Evolutionary conservation across 1,139 yeast genomes (phyloP), one percentile per base, ranked within the genome.

Genomic region (Yamadazyma blattariae): DNA sequence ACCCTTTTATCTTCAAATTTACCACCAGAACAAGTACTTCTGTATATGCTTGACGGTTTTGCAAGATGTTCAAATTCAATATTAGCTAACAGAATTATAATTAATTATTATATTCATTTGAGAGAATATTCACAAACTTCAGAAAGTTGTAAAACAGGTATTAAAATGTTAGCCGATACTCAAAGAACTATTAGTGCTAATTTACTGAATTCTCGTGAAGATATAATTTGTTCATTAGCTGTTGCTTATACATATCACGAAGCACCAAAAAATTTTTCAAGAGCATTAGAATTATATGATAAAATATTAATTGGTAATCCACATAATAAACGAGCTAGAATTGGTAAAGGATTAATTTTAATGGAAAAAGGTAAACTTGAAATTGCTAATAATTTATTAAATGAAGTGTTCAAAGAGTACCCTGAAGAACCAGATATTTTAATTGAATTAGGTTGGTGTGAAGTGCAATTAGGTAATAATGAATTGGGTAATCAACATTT

Each of bases 231-330:
- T 33, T 69, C 77, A 13, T 66, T 87, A 36, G 97, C 95, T 1
- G 75, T 82, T 2, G 74, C 85, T 1, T 86, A 88, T 51, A 87
- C 95, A 0, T 83, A 85, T 51, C 75, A 81, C 52, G 96, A 90
- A 54, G 86, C 96, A 0, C 98, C 97, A 5, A 88, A 88, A 56
- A 85, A 90, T 56, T 88, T 79, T 51, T 69, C 75, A 8, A 69
- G 82, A 26, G 97, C 98, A 0, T 56, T 85, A 29, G 77, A 77
- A 32, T 60, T 89, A 19, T 92, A 84, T 56, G 84, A 83, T 34
- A 64, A 70, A 22, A 77, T 89, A 7, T 64, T 87, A 21, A 49
- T 50, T 3, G 61, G 62, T 3, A 76, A 75, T 35, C 50, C 59
- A 2, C 34, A 40, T 7, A 77, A 80, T 47, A 61, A 71, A 4